Evolutionary conservation across 2,329 filamentous ascomycete species (phyloP).

Genomic region (Sarocladium brachiariae): DNA sequence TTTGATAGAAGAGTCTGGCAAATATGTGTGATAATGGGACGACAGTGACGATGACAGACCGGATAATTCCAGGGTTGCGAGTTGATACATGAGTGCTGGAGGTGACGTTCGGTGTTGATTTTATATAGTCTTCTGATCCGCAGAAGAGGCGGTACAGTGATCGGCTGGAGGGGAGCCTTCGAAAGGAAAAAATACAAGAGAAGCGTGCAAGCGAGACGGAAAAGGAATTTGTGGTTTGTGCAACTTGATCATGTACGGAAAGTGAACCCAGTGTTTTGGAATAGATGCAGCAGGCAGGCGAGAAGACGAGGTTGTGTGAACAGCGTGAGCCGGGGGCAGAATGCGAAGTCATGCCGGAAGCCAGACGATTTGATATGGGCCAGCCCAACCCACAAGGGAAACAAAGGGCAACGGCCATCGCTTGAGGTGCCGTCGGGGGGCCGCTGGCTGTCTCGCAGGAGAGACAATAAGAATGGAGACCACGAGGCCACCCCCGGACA

Average conservation of each 20-base stretch:
- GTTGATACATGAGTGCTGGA: constrained; percentile 12
- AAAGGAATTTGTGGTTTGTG: constrained; percentile 19
- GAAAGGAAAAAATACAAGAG: not conserved
- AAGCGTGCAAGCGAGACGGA: constrained; percentile 18
- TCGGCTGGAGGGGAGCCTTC: not conserved
- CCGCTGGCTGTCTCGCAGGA: constrained; percentile 13
- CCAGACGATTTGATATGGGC: constrained; percentile 1
- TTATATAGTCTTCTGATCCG: not conserved
- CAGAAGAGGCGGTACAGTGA: not conserved
- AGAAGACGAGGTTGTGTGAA: constrained; percentile 24
- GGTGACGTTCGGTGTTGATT: not conserved
- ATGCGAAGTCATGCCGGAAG: constrained; percentile 12
- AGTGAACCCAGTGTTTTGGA: constrained; percentile 29
- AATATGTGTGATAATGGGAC: not conserved
- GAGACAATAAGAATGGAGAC: constrained; percentile 15
- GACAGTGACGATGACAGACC: not conserved
- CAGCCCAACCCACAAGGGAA: not conserved
- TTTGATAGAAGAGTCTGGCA: not conserved
- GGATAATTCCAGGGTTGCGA: constrained; percentile 2
- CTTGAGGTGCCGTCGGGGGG: constrained; percentile 12
- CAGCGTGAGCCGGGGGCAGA: constrained; percentile 13
- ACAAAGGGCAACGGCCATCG: constrained; percentile 9
- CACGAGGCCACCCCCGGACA: constrained; percentile 5
- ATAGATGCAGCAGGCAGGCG: constrained; percentile 22
- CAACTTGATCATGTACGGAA: constrained; percentile 28